Evolutionary conservation across 345 rosid genomes (phyloP), one percentile per base, ranked within the genome.

Genomic region (Dipteronia dyeriana): DNA sequence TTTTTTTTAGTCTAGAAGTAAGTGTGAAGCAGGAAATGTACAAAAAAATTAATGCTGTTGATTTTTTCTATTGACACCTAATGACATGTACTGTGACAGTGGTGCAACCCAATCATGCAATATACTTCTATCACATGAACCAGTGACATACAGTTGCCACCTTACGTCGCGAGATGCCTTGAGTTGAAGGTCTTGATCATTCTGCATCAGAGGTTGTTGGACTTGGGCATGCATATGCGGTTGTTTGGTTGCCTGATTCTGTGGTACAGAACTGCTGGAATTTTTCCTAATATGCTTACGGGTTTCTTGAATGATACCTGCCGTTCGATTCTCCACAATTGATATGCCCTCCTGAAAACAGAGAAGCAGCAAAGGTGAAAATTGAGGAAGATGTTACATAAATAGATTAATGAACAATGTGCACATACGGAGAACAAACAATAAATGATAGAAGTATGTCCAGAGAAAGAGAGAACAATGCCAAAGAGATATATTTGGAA

Each of bases 161-260:
- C 98, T 95, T 93, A 95, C 99, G 86, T 95, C 99, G 83, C 97
- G 99, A 84, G 99, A 95, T 78, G 98, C 99, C 90, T 95, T 95
- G 74, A 93, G 87, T 82, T 95, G 99, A 86, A 91, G 90, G 68
- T 92, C 99, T 72, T 84, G 92, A 79, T 95, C 97, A 22, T 86
- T 76, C 85, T 87, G 91, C 74, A 70, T 69, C 29, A 79, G 84
- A 16, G 82, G 62, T 78, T 83, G 88, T 79, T 83, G 88, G 63
- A 66, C 76, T 72, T 82, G 83, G 23, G 75, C 70, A 74, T 76
- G 85, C 78, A 76, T 71, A 57, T 78, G 66, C n/a, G 84, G 81
- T 25, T 87, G 88, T 61, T 83, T 80, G 74, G 66, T 64, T 56
- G 76, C 75, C 79, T 85, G 87, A 76, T 84, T 85, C 70, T 76